Conservation (phyloP, 2,329 filamentous ascomycete genomes). For the Xylaria hypoxylon region DNA sequence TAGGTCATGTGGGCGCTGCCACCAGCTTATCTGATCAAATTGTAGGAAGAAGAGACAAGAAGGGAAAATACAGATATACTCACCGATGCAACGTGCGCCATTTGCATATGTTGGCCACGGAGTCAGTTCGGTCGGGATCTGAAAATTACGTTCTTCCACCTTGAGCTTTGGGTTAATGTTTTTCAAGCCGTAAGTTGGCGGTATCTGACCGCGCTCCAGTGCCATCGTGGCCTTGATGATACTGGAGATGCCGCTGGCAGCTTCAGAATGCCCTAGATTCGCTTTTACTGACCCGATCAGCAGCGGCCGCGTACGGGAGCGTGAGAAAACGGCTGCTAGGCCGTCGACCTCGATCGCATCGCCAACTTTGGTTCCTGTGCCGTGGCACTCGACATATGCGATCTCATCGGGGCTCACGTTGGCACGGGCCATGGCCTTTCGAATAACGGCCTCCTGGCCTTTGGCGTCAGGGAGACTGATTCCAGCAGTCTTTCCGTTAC, state of each 20-base stretch:
- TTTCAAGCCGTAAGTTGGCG: constrained; percentile 43
- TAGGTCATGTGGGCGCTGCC: too few species aligned
- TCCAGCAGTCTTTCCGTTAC: constrained; percentile 32
- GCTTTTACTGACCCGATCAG: constrained; percentile 31
- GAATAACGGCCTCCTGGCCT: constrained; percentile 43
- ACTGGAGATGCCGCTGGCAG: constrained; percentile 44
- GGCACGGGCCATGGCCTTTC: constrained; percentile 38
- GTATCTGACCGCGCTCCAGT: constrained; percentile 46
- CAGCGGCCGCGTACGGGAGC: constrained; percentile 37
- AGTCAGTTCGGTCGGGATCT: too few species aligned
- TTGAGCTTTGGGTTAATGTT: constrained; percentile 42
- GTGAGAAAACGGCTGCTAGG: constrained; percentile 37
- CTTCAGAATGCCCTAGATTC: too few species aligned
- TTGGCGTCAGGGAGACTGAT: constrained; percentile 39
- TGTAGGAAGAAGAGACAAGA: too few species aligned
- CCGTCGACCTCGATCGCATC: constrained; percentile 56
- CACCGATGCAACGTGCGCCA: too few species aligned
- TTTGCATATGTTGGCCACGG: too few species aligned
- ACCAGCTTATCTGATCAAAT: too few species aligned
- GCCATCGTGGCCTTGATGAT: constrained; percentile 44
- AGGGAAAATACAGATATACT: too few species aligned
- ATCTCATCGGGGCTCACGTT: constrained; percentile 36
- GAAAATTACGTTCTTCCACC: background rate
- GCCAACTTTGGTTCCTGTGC: too few species aligned
- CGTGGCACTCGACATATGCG: constrained; percentile 38